These are phyloP conservation scores for Penicillium brasilianum DNA, from an alignment of 2,329 filamentous ascomycete genomes.

Conservation along the genomic window DNA sequence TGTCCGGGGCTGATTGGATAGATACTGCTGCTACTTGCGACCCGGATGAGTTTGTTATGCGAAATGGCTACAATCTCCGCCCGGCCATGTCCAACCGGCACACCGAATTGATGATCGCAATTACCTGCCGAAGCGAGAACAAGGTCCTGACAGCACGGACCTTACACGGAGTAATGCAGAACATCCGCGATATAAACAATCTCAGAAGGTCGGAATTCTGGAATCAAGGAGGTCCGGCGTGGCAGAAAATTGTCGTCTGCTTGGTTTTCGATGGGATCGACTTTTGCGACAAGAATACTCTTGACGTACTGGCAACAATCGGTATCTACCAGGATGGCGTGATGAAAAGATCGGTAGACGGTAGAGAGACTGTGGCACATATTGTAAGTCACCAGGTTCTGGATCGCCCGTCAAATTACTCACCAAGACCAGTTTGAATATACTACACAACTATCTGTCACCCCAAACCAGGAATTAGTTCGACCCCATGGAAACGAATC, in stretches of 20 bases:
- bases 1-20: constrained; percentile 31
- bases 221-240: constrained; percentile 97
- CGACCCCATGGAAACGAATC: constrained; percentile 82
- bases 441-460: constrained; percentile 96
- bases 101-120: constrained; percentile 92
- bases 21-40: constrained; percentile 96
- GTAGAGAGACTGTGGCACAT: constrained; percentile 91
- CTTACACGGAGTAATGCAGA: constrained; percentile 96
- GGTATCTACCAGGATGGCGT: constrained; percentile 97
- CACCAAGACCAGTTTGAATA: constrained; percentile 74
- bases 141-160: constrained; percentile 90
- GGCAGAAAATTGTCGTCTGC: constrained; percentile 98
- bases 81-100: constrained; percentile 98
- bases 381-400: constrained; percentile 58
- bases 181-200: constrained; percentile 96
- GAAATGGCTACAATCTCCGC: constrained; percentile 97
- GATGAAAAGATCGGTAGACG: constrained; percentile 96
- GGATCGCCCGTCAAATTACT: not conserved
- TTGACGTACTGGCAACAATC: constrained; percentile 91
- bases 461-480: constrained; percentile 90
- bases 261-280: constrained; percentile 97
- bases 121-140: constrained; percentile 99
- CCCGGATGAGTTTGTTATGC: constrained; percentile 95
- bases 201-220: constrained; percentile 98
- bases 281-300: constrained; percentile 90